Evolutionary conservation across 495 filamentous ascomycete species (phyloP), one percentile per base, ranked within the genome.

Genomic region (Aspergillus nidulans): DNA sequence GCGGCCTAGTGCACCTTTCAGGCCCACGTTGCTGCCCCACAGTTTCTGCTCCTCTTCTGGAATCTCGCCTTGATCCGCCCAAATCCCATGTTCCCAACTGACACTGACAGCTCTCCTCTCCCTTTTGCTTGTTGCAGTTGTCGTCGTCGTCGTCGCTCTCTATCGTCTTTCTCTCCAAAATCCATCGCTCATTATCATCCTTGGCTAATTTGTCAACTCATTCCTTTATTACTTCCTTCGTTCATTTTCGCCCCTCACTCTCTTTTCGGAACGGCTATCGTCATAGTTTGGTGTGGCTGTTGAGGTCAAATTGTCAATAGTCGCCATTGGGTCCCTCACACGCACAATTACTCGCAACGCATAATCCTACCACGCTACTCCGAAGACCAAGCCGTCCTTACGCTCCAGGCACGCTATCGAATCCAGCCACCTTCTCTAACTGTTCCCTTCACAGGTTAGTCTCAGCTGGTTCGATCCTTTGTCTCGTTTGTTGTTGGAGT

Each of bases 191-290:
- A 51, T 38, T 50, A 4, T 32, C 36, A 6, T 2, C 30, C 9
- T 12, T 3, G 8, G 8, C 9, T 34, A 10, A 6, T 34, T 34
- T 34, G 2, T 13, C 30, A 34, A 12, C 30, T n/a, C 20, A 46
- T 54, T 55, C 41, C 55, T 47, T 23, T 58, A 52, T 59, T 58
- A 48, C 48, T 38, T 43, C 47, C 30, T 26, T n/a, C n/a, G n/a
- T n/a, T n/a, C n/a, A 6, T 43, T 26, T 36, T 24, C n/a, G 8
- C 4, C 20, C 24, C 19, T 39, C 30, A 34, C 26, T 66, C 46
- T 42, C 48, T 26, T 52, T 55, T 49, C 7, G 23, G 18, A 3
- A 36, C 54, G 16, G 24, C 34, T 52, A 32, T 58, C 43, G 43
- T 47, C 34, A 41, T 58, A 41, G 41, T 49, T 49, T 36, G 16